phyloP scores from a whole-genome alignment of 139 green algal genomes.

The Gonium pectorale region DNA sequence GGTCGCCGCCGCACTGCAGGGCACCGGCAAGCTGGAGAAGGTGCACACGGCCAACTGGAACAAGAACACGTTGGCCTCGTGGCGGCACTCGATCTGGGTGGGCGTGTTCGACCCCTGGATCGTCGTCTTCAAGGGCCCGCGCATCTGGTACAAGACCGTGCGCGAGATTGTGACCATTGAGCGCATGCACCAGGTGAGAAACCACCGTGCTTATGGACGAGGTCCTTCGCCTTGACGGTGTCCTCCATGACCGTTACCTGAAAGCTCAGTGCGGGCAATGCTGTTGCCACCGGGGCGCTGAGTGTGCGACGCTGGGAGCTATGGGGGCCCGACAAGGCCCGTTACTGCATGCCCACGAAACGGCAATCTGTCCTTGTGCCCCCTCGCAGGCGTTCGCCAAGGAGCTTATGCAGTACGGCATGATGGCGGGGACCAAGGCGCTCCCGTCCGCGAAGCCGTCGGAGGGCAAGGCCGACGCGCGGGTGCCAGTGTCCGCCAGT shows the following conservation, averaged over 20 bases:
- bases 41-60: constrained; percentile 87
- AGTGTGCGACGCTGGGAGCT: too few species aligned
- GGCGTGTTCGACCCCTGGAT: constrained; percentile 94
- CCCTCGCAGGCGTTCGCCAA: constrained; percentile 63
- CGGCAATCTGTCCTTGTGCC: too few species aligned
- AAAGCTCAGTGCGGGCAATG: too few species aligned
- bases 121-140: constrained; percentile 86
- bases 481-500: background rate
- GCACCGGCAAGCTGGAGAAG: constrained; percentile 70
- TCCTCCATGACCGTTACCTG: too few species aligned
- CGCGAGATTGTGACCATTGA: constrained; percentile 94
- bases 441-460: background rate
- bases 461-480: background rate
- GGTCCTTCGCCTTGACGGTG: too few species aligned
- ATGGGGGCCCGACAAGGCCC: too few species aligned
- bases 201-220: too few species aligned
- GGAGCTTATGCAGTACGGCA: constrained; percentile 80
- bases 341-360: too few species aligned
- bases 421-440: constrained; percentile 67
- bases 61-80: constrained; percentile 84
- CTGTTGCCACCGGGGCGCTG: too few species aligned
- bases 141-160: constrained; percentile 88
- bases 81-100: constrained; percentile 96
- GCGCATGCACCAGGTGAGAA: constrained; percentile 93
- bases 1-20: too few species aligned